Evolutionary conservation across 257 asterid genomes (phyloP).

Genomic region (Cruciata laevipes): DNA sequence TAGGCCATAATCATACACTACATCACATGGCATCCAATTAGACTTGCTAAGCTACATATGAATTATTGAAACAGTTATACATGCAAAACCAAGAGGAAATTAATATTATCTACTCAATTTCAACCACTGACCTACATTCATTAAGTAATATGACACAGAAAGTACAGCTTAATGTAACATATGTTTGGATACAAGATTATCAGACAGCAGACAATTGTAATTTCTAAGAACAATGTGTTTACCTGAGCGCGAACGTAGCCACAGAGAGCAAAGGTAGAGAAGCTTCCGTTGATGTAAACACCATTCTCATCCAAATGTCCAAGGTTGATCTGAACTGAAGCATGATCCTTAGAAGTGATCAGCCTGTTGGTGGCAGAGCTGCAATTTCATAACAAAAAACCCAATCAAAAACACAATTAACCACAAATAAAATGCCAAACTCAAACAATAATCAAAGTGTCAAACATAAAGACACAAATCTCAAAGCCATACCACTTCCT

Average conservation of each 20-base stretch:
- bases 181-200: too few species aligned
- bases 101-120: too few species aligned
- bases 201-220: background rate
- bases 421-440: background rate
- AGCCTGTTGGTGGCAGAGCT: constrained; percentile 88
- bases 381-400: constrained; percentile 16
- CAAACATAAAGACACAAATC: too few species aligned
- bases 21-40: too few species aligned
- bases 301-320: constrained; percentile 83
- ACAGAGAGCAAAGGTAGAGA: constrained; percentile 78
- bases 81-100: too few species aligned
- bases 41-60: too few species aligned
- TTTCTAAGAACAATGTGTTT: background rate
- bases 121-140: too few species aligned
- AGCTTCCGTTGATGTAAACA: constrained; percentile 43
- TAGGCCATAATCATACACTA: background rate
- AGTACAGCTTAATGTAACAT: too few species aligned
- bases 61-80: too few species aligned
- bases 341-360: constrained; percentile 90
- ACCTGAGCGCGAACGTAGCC: constrained; percentile 90
- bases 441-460: background rate
- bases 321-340: constrained; percentile 72
- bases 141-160: too few species aligned
- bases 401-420: background rate
- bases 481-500: constrained; percentile 46